Evolutionary conservation across 2,329 filamentous ascomycete genomes (phyloP).

Genomic region (Venturia nashicola): DNA sequence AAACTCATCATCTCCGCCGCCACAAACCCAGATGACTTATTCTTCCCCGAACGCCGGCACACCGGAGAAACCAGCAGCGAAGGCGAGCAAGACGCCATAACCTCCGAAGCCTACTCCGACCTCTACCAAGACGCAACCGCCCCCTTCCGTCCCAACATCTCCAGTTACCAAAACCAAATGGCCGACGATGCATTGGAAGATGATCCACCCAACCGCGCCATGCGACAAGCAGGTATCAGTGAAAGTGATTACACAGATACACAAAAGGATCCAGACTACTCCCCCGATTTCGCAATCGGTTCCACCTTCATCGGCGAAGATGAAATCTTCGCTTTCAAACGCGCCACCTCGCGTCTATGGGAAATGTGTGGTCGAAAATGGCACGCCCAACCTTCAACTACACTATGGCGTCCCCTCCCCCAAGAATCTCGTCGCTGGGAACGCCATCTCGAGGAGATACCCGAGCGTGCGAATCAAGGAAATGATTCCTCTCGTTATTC

Average conservation of each 20-base stretch:
- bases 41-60: conserved; percentile 52
- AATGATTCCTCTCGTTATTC: background rate
- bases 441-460: conserved; percentile 12
- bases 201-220: conserved; percentile 32
- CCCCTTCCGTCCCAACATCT: conserved; percentile 69
- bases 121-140: conserved; percentile 67
- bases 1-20: conserved; percentile 59
- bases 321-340: conserved; percentile 69
- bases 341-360: conserved; percentile 67
- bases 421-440: conserved; percentile 57
- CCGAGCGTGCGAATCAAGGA: too few relatives aligned
- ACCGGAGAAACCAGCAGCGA: background rate
- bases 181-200: conserved; percentile 36
- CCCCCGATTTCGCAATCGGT: conserved; percentile 45
- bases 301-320: conserved; percentile 66
- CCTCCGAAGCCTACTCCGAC: conserved; percentile 56
- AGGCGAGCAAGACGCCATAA: conserved; percentile 37
- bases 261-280: conserved; percentile 14
- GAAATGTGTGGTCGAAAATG: conserved; percentile 64
- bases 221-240: conserved; percentile 12
- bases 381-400: conserved; percentile 49
- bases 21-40: conserved; percentile 58
- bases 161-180: conserved; percentile 41
- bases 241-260: conserved; percentile 2
- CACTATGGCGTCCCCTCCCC: conserved; percentile 59